Percentiles rank a stretch among this genome's conserved stretches.
Evolutionary conservation across 106 monocot genomes (phyloP).

Genomic region (Dioscorea dumetorum): DNA sequence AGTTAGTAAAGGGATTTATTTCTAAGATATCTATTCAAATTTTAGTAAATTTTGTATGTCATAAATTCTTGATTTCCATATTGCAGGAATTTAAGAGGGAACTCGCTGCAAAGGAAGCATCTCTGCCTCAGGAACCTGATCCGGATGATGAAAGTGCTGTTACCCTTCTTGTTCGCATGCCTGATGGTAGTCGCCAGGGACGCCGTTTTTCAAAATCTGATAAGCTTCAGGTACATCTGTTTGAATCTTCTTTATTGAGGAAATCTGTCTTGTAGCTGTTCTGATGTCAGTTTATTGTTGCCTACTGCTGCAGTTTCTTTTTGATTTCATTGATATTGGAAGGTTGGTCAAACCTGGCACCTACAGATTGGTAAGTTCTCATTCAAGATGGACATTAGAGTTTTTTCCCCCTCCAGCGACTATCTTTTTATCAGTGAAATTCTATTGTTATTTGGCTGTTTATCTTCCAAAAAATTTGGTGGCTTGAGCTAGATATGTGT

Average conservation of each 20-base stretch:
- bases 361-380: slow-evolving; percentile 85
- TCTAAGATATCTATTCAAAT: too few relatives aligned
- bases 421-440: background rate
- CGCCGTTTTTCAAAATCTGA: slow-evolving; percentile 92
- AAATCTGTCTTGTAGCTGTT: background rate
- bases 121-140: slow-evolving; percentile 69
- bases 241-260: background rate
- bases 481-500: too few relatives aligned
- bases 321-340: slow-evolving; percentile 80
- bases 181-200: slow-evolving; percentile 81
- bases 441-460: too few relatives aligned
- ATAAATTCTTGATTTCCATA: background rate
- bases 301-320: slow-evolving; percentile 64
- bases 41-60: too few relatives aligned
- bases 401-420: background rate
- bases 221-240: slow-evolving; percentile 63
- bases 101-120: slow-evolving; percentile 75
- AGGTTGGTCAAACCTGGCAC: slow-evolving; percentile 72
- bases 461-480: too few relatives aligned
- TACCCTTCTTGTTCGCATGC: slow-evolving; percentile 83
- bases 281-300: slow-evolving; percentile 1
- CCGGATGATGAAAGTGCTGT: slow-evolving; percentile 67
- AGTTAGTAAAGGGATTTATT: too few relatives aligned
- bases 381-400: background rate
- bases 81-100: slow-evolving; percentile 69